Evolutionary conservation across 768 basidiomycete species (phyloP).

Genomic region (Suillus ampliporus): DNA sequence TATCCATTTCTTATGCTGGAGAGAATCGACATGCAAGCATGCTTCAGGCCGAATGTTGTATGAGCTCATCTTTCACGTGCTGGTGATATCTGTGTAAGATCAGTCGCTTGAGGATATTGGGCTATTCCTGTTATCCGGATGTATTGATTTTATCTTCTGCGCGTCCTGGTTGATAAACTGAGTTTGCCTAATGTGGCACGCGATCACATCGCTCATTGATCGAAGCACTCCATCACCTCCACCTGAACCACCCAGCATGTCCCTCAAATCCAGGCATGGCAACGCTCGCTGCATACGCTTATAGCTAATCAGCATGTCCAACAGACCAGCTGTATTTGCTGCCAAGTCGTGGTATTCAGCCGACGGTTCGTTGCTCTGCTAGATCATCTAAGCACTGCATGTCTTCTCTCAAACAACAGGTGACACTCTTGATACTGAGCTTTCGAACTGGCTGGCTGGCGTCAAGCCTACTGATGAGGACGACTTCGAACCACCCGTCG

Average conservation of each 20-base stretch:
- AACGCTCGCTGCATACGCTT: background rate
- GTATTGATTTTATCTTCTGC: background rate
- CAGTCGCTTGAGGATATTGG: background rate
- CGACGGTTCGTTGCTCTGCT: constrained; percentile 52
- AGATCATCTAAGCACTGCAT: constrained; percentile 21
- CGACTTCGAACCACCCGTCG: constrained; percentile 68
- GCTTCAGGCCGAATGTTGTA: constrained; percentile 40
- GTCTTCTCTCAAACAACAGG: constrained; percentile 44
- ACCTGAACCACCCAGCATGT: constrained; percentile 26
- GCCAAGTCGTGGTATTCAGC: constrained; percentile 84
- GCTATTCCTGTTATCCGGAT: background rate
- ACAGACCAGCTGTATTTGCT: constrained; percentile 79
- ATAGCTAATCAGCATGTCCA: constrained; percentile 2
- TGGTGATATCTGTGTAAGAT: constrained; percentile 4
- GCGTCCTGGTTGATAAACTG: background rate
- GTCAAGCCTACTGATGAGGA: constrained; percentile 54
- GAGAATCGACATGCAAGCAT: constrained; percentile 55
- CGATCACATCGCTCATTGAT: constrained; percentile 22
- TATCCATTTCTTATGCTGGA: constrained; percentile 59
- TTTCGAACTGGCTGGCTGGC: constrained; percentile 64
- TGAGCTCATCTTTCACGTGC: background rate
- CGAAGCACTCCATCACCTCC: constrained; percentile 14
- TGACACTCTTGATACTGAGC: constrained; percentile 60
- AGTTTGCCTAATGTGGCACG: constrained; percentile 33
- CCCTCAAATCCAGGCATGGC: constrained; percentile 30